Conservation (phyloP, 805 yeast species). For the Metschnikowia gelsemii region DNA sequence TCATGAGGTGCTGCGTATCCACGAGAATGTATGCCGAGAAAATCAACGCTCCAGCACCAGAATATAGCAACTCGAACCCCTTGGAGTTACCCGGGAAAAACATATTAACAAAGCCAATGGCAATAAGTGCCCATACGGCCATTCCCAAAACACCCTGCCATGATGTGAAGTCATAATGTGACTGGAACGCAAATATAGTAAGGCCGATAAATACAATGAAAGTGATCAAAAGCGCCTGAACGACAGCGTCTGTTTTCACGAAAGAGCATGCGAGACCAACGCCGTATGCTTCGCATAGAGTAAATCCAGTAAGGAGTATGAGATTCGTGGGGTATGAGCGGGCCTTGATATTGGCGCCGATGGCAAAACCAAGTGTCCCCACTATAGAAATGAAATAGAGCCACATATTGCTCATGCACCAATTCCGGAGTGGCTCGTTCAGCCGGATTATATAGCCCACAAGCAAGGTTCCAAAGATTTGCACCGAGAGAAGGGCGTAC, state of each 20-base stretch:
- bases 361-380: constrained; percentile 62
- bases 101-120: constrained; percentile 67
- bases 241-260: constrained; percentile 59
- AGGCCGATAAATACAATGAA: constrained; percentile 71
- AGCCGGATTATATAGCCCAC: constrained; percentile 53
- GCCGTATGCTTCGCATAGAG: constrained; percentile 70
- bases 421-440: constrained; percentile 45
- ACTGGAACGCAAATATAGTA: constrained; percentile 72
- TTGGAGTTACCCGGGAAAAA: constrained; percentile 57
- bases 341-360: constrained; percentile 63
- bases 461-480: constrained; percentile 59
- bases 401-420: constrained; percentile 62
- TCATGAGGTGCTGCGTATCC: constrained; percentile 80
- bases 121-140: constrained; percentile 66
- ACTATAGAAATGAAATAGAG: constrained; percentile 53
- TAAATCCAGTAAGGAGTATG: constrained; percentile 60
- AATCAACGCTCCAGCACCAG: constrained; percentile 70
- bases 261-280: constrained; percentile 66
- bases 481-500: constrained; percentile 66
- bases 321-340: constrained; percentile 69
- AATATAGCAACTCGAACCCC: constrained; percentile 63
- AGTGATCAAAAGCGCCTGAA: constrained; percentile 72
- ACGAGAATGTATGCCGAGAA: constrained; percentile 71
- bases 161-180: constrained; percentile 69
- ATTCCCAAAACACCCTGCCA: constrained; percentile 59